Base-by-base conservation (phyloP, 2,329 filamentous ascomycete species). In the Neofusicoccum sp. region DNA sequence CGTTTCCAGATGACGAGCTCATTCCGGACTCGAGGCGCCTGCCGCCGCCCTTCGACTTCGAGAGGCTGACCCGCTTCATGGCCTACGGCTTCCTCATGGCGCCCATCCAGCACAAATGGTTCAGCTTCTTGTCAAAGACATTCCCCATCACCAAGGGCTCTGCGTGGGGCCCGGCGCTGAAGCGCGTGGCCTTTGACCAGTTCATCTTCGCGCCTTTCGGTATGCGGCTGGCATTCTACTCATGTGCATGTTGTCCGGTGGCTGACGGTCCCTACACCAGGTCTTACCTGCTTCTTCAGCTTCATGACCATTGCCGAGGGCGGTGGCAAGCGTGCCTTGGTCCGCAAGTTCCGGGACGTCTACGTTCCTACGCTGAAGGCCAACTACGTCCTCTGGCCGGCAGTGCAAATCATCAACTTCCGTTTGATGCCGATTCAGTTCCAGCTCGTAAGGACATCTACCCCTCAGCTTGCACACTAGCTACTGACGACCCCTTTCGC, bases 301-400 rank as follows among this genome's bases (percentile, higher is more conserved):
- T 94, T 89, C 78, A 98, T 99, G 94, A 98, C 95, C 0, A 78
- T 98, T 14, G 91, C 94, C 11, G 95, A 99, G 79, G 95, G 95
- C 31, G 95, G 95, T 64, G 92, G 93, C 36, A 87, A 86, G 71
- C 85, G 90, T 65, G 93, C 91, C 6, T 84, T 99, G 56, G 80
- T 84, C 66, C 85, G 89, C 74, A 99, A 99, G 82, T 88, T 99
- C 70, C 86, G 90, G 72, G 94, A 97, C 74, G 93, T 98, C 79
- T 99, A 97, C 75, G 77, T 97, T 64, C 93, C 94, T 12, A 94
- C 95, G 7, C 82, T 99, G 68, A 97, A 97, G 82, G 93, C 94
- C 69, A 99, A 99, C 79, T 99, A 90, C 71, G 82, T 96, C 70
- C 85, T 99, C 29, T 99, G 95, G 95, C 95, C 95, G 29, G 87